Evolutionary conservation across 2,329 filamentous ascomycete genomes (phyloP).

Genomic region (Calonectria hawksworthii): DNA sequence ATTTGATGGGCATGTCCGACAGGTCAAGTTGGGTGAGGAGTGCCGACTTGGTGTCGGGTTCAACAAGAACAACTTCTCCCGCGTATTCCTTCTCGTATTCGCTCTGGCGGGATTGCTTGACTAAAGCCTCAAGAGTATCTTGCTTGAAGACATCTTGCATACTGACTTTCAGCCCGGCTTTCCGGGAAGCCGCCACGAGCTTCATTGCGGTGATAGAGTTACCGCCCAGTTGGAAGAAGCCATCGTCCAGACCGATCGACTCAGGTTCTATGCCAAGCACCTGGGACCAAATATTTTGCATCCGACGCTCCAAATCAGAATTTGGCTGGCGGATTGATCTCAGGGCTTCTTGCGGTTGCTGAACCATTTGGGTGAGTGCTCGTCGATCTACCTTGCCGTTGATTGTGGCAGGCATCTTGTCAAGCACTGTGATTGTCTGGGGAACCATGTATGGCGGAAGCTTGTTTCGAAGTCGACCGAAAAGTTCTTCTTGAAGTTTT

Average conservation of each 20-base stretch:
- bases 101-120: background rate
- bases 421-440: constrained; percentile 35
- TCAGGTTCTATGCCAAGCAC: constrained; percentile 29
- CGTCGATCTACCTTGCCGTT: background rate
- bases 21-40: constrained; percentile 22
- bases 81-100: constrained; percentile 53
- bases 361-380: background rate
- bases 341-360: background rate
- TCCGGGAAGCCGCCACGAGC: constrained; percentile 32
- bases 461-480: background rate
- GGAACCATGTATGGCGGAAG: constrained; percentile 48
- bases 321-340: background rate
- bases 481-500: background rate
- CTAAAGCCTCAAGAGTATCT: background rate
- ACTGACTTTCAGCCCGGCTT: constrained; percentile 5
- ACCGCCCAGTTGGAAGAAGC: constrained; percentile 47
- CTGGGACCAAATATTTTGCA: constrained; percentile 28
- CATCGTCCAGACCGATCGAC: constrained; percentile 47
- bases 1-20: background rate
- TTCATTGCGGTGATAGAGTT: constrained; percentile 45
- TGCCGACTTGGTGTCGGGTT: constrained; percentile 8
- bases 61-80: constrained; percentile 13
- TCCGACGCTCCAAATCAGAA: background rate
- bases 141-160: constrained; percentile 28
- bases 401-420: constrained; percentile 39